A percentile compares a stretch with the other conserved stretches of the same genome.
phyloP scores from a whole-genome alignment of 1,284 basidiomycete genomes.

The Moesziomyces antarcticus region DNA sequence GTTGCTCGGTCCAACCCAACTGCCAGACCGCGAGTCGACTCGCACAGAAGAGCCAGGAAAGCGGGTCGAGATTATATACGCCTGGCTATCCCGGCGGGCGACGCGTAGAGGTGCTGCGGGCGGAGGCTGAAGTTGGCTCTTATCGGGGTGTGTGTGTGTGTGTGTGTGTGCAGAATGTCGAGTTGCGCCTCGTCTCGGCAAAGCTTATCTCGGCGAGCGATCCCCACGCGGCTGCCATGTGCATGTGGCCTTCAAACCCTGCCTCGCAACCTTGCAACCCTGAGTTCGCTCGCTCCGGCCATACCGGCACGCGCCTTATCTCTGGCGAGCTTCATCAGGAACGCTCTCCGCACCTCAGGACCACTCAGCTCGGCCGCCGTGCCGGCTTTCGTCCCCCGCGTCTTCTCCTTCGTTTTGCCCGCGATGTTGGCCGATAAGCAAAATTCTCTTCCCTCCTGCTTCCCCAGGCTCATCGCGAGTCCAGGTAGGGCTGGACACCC shows the following conservation, averaged over 20 bases:
- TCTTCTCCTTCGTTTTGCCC: too few species aligned
- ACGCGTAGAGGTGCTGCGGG: not conserved
- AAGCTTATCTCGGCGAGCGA: not conserved
- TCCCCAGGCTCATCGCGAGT: too few species aligned
- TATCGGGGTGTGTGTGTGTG: not conserved
- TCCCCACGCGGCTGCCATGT: not conserved
- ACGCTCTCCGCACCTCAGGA: not conserved
- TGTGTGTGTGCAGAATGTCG: not conserved
- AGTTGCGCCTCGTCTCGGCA: constrained; percentile 1
- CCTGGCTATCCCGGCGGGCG: not conserved
- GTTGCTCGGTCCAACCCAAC: too few species aligned
- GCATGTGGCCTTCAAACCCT: not conserved
- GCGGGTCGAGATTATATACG: not conserved
- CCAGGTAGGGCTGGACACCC: too few species aligned
- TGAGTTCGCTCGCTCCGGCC: not conserved
- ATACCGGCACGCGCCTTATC: not conserved
- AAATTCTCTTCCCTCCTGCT: too few species aligned
- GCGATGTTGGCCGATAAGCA: too few species aligned
- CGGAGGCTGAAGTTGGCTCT: not conserved
- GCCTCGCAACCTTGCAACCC: not conserved
- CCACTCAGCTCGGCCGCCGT: too few species aligned
- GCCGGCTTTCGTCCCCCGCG: too few species aligned
- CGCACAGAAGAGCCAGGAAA: not conserved
- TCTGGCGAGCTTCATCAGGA: not conserved
- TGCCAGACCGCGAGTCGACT: too few species aligned